phyloP scores from a whole-genome alignment of 202 grass and related monocot species.

The Saccharum hybrid region DNA sequence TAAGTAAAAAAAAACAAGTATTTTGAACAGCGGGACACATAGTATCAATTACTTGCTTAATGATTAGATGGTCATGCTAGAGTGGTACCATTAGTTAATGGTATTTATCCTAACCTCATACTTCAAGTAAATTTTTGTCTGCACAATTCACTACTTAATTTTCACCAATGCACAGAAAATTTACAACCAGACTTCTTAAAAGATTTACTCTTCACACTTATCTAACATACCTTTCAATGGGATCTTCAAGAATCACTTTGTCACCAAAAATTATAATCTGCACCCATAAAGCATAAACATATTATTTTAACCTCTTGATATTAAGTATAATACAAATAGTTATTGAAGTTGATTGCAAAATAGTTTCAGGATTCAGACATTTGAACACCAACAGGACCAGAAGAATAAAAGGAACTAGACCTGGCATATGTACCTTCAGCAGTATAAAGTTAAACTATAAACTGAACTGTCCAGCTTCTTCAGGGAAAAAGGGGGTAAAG shows the following conservation, averaged over 20 bases:
- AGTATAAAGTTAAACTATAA: background rate
- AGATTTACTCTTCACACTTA: slow-evolving; percentile 16
- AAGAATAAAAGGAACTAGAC: background rate
- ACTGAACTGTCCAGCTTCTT: slow-evolving; percentile 9
- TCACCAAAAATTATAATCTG: slow-evolving; percentile 96
- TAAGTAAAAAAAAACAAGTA: background rate
- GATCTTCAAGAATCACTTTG: slow-evolving; percentile 87
- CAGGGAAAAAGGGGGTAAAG: background rate
- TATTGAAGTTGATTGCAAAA: background rate
- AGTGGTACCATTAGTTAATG: slow-evolving; percentile 20
- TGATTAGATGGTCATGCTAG: slow-evolving; percentile 18
- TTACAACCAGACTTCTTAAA: slow-evolving; percentile 17
- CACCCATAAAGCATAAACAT: slow-evolving; percentile 36
- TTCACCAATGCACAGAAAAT: slow-evolving; percentile 33
- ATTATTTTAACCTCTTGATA: slow-evolving; percentile 39
- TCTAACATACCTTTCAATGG: slow-evolving; percentile 71
- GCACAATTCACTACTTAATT: slow-evolving; percentile 24
- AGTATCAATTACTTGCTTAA: slow-evolving; percentile 8
- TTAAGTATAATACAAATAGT: background rate
- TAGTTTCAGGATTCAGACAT: slow-evolving; percentile 27
- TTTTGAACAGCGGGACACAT: slow-evolving; percentile 8
- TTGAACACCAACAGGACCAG: slow-evolving; percentile 3
- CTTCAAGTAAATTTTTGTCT: slow-evolving; percentile 27
- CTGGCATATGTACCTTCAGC: slow-evolving; percentile 9
- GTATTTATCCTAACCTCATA: slow-evolving; percentile 28